Base-by-base conservation (phyloP, 805 yeast genomes). In the Ogataea methylovora region DNA sequence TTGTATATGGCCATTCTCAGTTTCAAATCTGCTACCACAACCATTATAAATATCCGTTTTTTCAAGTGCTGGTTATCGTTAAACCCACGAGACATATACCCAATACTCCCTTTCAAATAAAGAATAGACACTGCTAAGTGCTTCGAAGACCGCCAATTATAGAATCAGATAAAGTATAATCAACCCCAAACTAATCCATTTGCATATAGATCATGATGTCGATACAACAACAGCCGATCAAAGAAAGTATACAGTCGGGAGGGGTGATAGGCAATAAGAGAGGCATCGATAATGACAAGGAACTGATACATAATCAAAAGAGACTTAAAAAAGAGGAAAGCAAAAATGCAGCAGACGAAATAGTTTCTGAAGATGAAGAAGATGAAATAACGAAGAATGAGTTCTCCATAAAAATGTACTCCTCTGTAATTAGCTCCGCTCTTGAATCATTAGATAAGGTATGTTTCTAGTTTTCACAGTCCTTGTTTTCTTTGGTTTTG, bases 371-470 rank as follows among this genome's bases (percentile, higher is more conserved):
- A 9, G 16, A 26, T 24, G 34, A 33, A 4, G 27, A 16, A 12
- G 13, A 2, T 24, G 20, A 20, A 20, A 13, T 19, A 27, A 22
- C 19, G 20, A 29, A 30, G 8, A 36, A 38, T 17, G 42, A 42
- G 18, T 51, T 54, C 32, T 44, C 55, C 17, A 43, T 42, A 15
- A 44, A 50, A 28, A 42, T 56, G 35, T 54, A 51, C 30, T 35
- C 48, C 18, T 49, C 55, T 5, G 71, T 71, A 48, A 75, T 83
- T 24, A 69, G 69, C 43, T 69, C 84, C 34, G 92, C 90, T 21
- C 59, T 85, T 42, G 83, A 77, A 32, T 71, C 80, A 34, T 61
- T 83, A 48, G 87, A 80, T 37, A 71, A 69, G 62, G 68, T 67
- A 57, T 54, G 71, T 61, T 39, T 26, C 32, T 24, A 24, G 38